Base-by-base conservation (phyloP, 306 rosid species). In the Sophora flavescens region DNA sequence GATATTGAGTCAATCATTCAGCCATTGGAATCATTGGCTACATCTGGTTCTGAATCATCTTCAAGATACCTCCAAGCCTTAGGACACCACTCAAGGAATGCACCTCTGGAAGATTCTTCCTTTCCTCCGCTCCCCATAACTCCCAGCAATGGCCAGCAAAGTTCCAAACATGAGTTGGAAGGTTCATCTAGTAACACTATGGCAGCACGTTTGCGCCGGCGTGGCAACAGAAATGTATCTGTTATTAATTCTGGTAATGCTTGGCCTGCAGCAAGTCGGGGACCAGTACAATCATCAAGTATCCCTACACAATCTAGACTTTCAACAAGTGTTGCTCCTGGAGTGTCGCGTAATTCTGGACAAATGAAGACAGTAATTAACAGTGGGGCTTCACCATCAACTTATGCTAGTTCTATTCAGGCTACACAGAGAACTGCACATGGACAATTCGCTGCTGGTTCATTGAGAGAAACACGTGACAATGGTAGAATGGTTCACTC, bases 51-150 rank as follows among this genome's bases (percentile, higher is more conserved):
- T 28, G 97, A 95, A 76, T 16, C 79, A 75, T 41, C 98, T 59
- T 54, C 91, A 59, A 86, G 97, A 73, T 95, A 95, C 82, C 97
- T 78, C 72, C 98, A 92, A 81, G 99, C 99, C 51, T 83, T 95
- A 84, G 97, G 99, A 17, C 88, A 83, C 3, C 68, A 64, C 72
- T 80, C 96, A 61, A 74, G 79, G 60, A 83, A 33, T 72, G 78
- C 82, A 15, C 74, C 83, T 52, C 70, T 92, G 82, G 90, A 6
- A 71, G 92, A 86, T 74, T 89, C 98, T 76, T 87, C 90, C 74
- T 95, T 95, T 86, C 99, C 99, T 63, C 97, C 99, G 4, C 97
- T 95, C 11, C 77, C 88, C 44, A 76, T 72, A 38, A 81, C 80
- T 76, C 75, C 96, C 53, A 80, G 83, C 59, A 88, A 78, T 82